phyloP scores from a whole-genome alignment of 2,329 filamentous ascomycete species.

The Blastomyces silverae region DNA sequence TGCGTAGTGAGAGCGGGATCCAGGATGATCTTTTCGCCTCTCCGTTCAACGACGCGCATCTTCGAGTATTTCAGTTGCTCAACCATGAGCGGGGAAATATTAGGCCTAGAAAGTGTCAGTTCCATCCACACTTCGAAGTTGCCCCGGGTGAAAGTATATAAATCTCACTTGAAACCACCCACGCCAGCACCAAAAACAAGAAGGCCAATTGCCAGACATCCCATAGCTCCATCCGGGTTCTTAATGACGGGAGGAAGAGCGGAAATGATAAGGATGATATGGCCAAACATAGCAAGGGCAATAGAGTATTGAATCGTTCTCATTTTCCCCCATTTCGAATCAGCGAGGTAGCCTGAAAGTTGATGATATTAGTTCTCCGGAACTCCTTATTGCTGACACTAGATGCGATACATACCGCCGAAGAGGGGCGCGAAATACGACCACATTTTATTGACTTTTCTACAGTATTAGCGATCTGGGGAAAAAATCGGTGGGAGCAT shows the following conservation, averaged over 20 bases:
- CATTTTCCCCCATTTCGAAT: conserved; percentile 63
- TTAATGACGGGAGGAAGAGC: conserved; percentile 58
- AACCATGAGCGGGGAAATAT: conserved; percentile 65
- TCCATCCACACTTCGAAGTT: neutral
- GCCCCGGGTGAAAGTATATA: neutral
- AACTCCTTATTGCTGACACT: neutral
- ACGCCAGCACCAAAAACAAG: conserved; percentile 66
- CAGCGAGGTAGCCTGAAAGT: conserved; percentile 48
- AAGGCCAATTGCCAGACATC: conserved; percentile 57
- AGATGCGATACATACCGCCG: conserved; percentile 34
- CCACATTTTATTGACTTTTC: conserved; percentile 53
- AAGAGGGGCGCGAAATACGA: conserved; percentile 54
- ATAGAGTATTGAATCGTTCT: conserved; percentile 62
- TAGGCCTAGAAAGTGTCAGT: conserved; percentile 42
- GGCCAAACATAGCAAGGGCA: conserved; percentile 57
- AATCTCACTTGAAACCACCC: conserved; percentile 62
- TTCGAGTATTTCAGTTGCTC: conserved; percentile 59
- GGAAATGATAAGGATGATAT: conserved; percentile 60
- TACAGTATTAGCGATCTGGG: conserved; percentile 4
- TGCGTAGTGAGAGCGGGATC: conserved; percentile 15
- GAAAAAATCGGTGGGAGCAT: neutral
- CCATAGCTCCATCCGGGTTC: conserved; percentile 52
- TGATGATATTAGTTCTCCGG: neutral
- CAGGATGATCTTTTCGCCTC: conserved; percentile 18
- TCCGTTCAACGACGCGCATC: conserved; percentile 50